Percentiles rank a stretch among this genome's conserved stretches.
Conservation (phyloP, 1,284 basidiomycete species). For the Bondarzewia mesenterica region DNA sequence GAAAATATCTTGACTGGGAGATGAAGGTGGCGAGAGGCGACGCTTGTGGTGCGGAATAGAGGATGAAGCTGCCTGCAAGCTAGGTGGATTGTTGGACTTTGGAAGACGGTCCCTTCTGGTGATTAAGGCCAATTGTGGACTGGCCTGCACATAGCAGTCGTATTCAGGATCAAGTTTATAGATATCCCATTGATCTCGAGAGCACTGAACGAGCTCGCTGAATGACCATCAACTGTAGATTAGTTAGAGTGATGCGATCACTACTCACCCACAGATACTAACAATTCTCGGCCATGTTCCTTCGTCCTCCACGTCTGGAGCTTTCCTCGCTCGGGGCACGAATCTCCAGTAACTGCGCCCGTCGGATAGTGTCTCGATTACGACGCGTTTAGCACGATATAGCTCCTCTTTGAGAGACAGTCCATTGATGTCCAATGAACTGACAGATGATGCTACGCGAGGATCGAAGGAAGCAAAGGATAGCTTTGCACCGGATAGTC, state of each 20-base stretch:
- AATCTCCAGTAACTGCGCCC: conserved; percentile 60
- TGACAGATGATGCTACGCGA: conserved; percentile 41
- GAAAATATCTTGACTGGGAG: conserved; percentile 5
- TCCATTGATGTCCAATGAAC: conserved; percentile 27
- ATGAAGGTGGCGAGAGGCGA: conserved; percentile 12
- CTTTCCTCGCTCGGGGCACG: conserved; percentile 56
- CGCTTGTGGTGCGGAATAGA: conserved; percentile 13
- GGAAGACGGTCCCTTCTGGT: conserved; percentile 12
- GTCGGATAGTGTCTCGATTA: conserved; percentile 51
- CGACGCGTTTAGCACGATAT: conserved; percentile 56
- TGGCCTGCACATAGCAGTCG: conserved; percentile 46
- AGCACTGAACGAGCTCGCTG: conserved; percentile 43
- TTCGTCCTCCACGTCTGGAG: conserved; percentile 50
- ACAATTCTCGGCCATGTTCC: conserved; percentile 62
- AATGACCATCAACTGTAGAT: neutral
- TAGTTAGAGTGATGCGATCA: conserved; percentile 8
- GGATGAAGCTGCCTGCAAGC: conserved; percentile 7
- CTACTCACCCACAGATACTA: conserved; percentile 57
- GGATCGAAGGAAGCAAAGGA: conserved; percentile 67
- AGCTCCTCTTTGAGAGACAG: conserved; percentile 38
- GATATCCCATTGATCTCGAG: conserved; percentile 75
- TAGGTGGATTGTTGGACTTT: conserved; percentile 2
- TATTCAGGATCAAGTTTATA: conserved; percentile 70
- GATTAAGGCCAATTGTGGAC: conserved; percentile 29
- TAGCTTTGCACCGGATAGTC: conserved; percentile 42